Conservation (phyloP, 75 land plant genomes). For the Selaginella tamariscina region DNA sequence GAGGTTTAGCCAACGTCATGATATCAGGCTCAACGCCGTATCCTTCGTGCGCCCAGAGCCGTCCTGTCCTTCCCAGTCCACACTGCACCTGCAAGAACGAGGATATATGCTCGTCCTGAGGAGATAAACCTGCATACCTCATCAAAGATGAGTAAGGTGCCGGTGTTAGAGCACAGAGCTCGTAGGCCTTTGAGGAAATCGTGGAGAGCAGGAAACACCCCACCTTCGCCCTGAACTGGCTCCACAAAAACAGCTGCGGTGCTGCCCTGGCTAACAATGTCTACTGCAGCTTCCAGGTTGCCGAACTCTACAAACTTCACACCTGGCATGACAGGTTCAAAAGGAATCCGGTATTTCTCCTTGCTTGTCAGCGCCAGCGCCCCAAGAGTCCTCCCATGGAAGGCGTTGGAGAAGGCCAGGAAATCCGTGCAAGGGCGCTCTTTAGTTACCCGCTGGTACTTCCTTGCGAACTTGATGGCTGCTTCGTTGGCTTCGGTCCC, state of each 20-base stretch:
- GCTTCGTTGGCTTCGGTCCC: constrained; percentile 97
- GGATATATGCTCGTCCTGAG: no score
- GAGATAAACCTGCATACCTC: constrained; percentile 52
- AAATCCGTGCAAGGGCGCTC: constrained; percentile 41
- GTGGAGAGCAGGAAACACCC: constrained; percentile 53
- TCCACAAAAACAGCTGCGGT: constrained; percentile 94
- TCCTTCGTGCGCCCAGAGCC: constrained; percentile 79
- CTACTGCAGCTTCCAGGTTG: constrained; percentile 37
- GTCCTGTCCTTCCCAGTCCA: constrained; percentile 79
- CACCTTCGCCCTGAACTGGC: constrained; percentile 95
- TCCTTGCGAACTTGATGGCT: constrained; percentile 82
- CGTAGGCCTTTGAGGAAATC: constrained; percentile 53
- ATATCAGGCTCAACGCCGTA: constrained; percentile 73
- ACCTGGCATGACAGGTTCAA: constrained; percentile 88
- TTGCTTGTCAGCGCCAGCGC: constrained; percentile 91
- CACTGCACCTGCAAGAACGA: constrained; percentile 77
- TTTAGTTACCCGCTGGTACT: constrained; percentile 45
- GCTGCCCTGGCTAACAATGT: constrained; percentile 37
- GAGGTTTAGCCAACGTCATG: constrained; percentile 89
- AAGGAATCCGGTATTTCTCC: constrained; percentile 64
- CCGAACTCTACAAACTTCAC: constrained; percentile 75
- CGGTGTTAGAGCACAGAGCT: constrained; percentile 55
- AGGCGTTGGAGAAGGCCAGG: constrained; percentile 57
- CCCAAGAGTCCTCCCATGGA: constrained; percentile 91
- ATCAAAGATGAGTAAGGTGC: constrained; percentile 71